phyloP scores from a whole-genome alignment of 345 rosid species.

The Sisymbrium irio region DNA sequence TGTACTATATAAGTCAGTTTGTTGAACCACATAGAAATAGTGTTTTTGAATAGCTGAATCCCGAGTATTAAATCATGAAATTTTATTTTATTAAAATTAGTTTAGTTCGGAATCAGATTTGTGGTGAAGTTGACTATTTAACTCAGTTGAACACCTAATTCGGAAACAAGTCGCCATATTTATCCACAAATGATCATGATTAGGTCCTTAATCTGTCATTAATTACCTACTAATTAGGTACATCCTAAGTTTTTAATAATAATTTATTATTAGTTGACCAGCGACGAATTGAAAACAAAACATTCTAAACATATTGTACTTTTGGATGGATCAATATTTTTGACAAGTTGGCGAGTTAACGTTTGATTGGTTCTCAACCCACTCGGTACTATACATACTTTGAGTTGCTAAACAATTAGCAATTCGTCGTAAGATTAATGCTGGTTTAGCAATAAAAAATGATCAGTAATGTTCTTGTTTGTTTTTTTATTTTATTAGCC shows the following conservation, averaged over 20 bases:
- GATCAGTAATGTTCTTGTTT: too few species aligned
- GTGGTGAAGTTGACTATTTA: neutral
- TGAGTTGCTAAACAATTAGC: neutral
- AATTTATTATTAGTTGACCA: neutral
- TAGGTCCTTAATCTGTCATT: conserved; percentile 13
- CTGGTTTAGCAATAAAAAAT: too few species aligned
- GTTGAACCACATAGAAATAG: conserved; percentile 6
- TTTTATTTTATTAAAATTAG: neutral
- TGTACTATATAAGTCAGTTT: conserved; percentile 1
- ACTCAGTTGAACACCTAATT: conserved; percentile 5
- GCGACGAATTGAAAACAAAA: neutral
- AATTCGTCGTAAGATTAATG: too few species aligned
- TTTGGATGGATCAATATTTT: neutral
- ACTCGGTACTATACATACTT: neutral
- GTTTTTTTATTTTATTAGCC: too few species aligned
- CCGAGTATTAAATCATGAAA: neutral
- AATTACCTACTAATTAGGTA: conserved; percentile 3
- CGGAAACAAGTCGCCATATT: neutral
- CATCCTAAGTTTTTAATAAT: neutral
- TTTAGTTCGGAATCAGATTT: neutral
- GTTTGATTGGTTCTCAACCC: neutral
- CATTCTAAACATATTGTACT: neutral
- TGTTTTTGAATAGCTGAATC: neutral
- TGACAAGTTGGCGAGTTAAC: neutral
- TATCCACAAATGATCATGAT: neutral